Base-by-base conservation (phyloP, 1,284 basidiomycete species). In the Veloporphyrellus conicus region DNA sequence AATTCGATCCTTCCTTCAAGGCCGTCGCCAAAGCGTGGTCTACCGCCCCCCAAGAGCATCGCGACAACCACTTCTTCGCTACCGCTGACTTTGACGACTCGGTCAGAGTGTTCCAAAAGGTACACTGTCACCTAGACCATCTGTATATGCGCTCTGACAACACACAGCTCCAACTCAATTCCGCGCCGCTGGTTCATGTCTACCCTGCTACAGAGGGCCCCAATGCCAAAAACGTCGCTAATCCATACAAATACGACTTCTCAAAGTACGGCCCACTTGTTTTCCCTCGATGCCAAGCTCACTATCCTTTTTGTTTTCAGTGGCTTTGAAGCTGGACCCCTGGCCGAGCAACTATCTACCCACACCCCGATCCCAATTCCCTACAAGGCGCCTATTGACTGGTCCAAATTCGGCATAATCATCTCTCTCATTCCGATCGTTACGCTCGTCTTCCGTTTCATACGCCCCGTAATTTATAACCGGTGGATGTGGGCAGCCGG, bases 1-100 rank as follows among this genome's bases (percentile, higher is more conserved):
- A 87, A 53, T 95, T 97, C 60, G 81, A 90, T 47, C 89, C 91
- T 3, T 77, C 85, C 15, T 95, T 84, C 77, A 76, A 76, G 18
- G 69, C 81, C 4, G 82, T 96, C 8, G 88, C 90, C 19, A 82
- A 82, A 57, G 81, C 88, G 32, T 96, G 93, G 93, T 64, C 76
- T 6, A 75, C 73, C 23, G 76, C 77, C 16, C 69, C 86, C 12
- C 63, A 74, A 45, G 71, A 71, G n/a, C 69, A 84, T 29, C 78
- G 86, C 36, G 76, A 91, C 64, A 71, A 76, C 49, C 91, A 95
- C 67, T 93, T 96, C 77, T 97, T 96, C 62, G 93, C 83, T 12
- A 84, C 82, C n/a, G 70, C 92, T 31, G 93, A 97, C 68, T 96
- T 95, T 63, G 79, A 86, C 54, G 76, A 88, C 34, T 84, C 80